These are phyloP conservation scores for Fraxinus anomala DNA, from an alignment of 257 asterid genomes.

Conservation along the genomic window DNA sequence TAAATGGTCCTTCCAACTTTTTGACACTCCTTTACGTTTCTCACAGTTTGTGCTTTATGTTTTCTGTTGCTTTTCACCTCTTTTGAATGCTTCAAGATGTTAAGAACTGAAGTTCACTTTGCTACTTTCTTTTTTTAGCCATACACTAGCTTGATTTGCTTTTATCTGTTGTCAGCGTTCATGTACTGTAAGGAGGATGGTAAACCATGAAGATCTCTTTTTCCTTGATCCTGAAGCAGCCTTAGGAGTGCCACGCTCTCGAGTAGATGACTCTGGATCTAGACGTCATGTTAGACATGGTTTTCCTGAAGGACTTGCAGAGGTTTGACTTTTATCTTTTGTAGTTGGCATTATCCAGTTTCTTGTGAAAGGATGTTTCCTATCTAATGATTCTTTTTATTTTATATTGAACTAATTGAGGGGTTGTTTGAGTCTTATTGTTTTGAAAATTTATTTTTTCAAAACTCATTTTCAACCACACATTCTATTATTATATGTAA, in stretches of 20 bases:
- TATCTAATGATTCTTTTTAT: not conserved
- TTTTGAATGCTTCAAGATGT: constrained; percentile 2
- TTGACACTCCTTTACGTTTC: not conserved
- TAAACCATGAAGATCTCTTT: constrained; percentile 44
- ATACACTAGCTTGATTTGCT: not conserved
- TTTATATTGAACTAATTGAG: not conserved
- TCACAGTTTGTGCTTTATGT: not conserved
- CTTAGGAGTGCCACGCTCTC: constrained; percentile 34
- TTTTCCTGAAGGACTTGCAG: constrained; percentile 49
- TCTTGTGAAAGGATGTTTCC: not conserved
- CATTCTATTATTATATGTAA: too few species aligned
- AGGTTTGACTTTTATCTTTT: constrained; percentile 35
- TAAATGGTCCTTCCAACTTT: not conserved
- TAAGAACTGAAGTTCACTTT: not conserved
- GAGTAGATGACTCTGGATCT: constrained; percentile 38
- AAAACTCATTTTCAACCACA: too few species aligned
- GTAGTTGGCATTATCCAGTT: not conserved
- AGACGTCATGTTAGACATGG: constrained; percentile 43
- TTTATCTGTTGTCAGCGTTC: constrained; percentile 35
- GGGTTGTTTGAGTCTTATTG: too few species aligned
- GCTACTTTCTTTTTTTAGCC: not conserved
- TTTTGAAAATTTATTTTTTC: too few species aligned
- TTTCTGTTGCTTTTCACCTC: not conserved
- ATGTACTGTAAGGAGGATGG: constrained; percentile 50
- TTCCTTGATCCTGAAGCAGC: constrained; percentile 39